Percentiles rank a stretch among this genome's conserved stretches.
These are phyloP conservation scores for Andrographis paniculata DNA, from an alignment of 305 asterid genomes.

Conservation along the genomic window DNA sequence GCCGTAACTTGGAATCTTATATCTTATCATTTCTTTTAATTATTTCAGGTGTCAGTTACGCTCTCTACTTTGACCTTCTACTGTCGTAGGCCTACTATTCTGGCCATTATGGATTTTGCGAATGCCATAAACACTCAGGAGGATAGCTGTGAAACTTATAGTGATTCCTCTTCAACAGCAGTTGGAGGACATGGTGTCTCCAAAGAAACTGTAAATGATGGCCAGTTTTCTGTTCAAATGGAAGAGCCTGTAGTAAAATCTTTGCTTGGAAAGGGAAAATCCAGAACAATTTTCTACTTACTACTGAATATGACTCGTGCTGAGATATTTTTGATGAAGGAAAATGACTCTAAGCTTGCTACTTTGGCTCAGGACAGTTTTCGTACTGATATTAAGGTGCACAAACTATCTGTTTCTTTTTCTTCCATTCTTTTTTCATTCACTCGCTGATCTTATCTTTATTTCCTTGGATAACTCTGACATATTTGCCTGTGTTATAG, in stretches of 20 bases:
- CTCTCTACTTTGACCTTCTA: constrained; percentile 86
- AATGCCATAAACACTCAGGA: constrained; percentile 51
- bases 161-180: constrained; percentile 48
- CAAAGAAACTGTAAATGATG: constrained; percentile 33
- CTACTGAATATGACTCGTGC: constrained; percentile 88
- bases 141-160: constrained; percentile 36
- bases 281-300: constrained; percentile 69
- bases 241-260: constrained; percentile 74
- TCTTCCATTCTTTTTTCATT: constrained; percentile 18
- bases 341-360: constrained; percentile 74
- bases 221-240: constrained; percentile 33
- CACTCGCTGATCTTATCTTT: constrained; percentile 5
- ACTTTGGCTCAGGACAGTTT: constrained; percentile 82
- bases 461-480: constrained; percentile 18
- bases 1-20: background rate
- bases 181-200: constrained; percentile 26
- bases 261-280: constrained; percentile 86
- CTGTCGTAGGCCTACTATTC: constrained; percentile 85
- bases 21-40: constrained; percentile 5
- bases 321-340: constrained; percentile 87
- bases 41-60: constrained; percentile 79
- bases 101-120: constrained; percentile 77
- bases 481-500: constrained; percentile 29
- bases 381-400: constrained; percentile 81
- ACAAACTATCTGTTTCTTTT: constrained; percentile 14